Conservation (phyloP, 2,329 filamentous ascomycete genomes). For the Sphaceloma murrayae region DNA sequence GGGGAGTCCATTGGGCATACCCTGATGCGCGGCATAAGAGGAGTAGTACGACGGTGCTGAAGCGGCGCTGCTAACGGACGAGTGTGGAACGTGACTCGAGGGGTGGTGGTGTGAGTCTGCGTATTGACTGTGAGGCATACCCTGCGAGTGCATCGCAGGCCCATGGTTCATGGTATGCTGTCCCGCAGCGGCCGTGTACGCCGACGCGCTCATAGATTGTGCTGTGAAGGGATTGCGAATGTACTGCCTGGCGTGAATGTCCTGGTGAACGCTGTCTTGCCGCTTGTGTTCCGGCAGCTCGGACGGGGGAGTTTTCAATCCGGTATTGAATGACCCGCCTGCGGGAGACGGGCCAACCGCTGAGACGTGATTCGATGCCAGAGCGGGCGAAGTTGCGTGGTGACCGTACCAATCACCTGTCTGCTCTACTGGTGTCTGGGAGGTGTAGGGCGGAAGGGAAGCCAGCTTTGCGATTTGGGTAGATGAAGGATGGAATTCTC, state of each 20-base stretch:
- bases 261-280: slow-evolving; percentile 19
- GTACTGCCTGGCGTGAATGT: slow-evolving; percentile 15
- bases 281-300: slow-evolving; percentile 44
- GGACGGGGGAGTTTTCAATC: slow-evolving; percentile 69
- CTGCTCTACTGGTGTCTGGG: not conserved
- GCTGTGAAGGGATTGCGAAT: slow-evolving; percentile 15
- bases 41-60: slow-evolving; percentile 13
- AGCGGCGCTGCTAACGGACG: slow-evolving; percentile 12
- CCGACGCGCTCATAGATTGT: not conserved
- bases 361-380: slow-evolving; percentile 25
- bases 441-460: not conserved
- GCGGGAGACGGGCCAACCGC: slow-evolving; percentile 49
- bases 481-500: too few species aligned
- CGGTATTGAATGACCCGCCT: slow-evolving; percentile 39
- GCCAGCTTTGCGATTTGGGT: slow-evolving; percentile 11
- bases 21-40: slow-evolving; percentile 1
- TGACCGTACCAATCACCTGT: slow-evolving; percentile 3
- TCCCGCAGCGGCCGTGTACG: slow-evolving; percentile 12
- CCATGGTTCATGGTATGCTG: slow-evolving; percentile 15
- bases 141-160: slow-evolving; percentile 1
- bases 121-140: slow-evolving; percentile 11
- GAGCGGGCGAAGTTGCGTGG: slow-evolving; percentile 12
- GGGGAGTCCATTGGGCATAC: slow-evolving; percentile 3
- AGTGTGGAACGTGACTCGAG: slow-evolving; percentile 10
- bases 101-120: slow-evolving; percentile 9